Evolutionary conservation across 2,329 filamentous ascomycete species (phyloP), one percentile per base, ranked within the genome.

Genomic region (Cytospora piceae): DNA sequence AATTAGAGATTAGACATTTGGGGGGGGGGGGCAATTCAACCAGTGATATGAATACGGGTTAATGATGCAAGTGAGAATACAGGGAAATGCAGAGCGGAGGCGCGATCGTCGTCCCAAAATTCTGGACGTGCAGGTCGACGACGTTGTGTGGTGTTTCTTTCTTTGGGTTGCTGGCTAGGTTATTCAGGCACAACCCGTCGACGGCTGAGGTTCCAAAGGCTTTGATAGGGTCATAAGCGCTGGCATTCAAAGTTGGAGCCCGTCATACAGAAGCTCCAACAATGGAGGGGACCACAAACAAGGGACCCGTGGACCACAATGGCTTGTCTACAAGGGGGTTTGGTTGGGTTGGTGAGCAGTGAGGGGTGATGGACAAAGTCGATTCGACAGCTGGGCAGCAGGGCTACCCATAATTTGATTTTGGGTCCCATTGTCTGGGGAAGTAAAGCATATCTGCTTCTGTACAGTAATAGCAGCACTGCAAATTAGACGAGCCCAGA

Each of bases 121-220:
- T 34, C 53, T n/a, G n/a, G 37, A 49, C 27, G 15, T 63, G 53
- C 61, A 63, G 61, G 53, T 51, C 39, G 61, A 39, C 31, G 61
- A 39, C 52, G 53, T 63, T 51, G 39, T 51, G 53, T 63, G 61
- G 53, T 63, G 61, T 63, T 63, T 63, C 53, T 63, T 57, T 63
- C 53, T 63, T 63, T 57, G 56, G 51, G 42, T 54, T 32, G 60
- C n/a, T n/a, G n/a, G n/a, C n/a, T 34, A 63, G 22, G 53, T 57
- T 63, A 57, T 57, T 51, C 56, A 20, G 53, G 32, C 53, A 51
- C 46, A 37, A 51, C 39, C 59, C 46, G 53, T 37, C 8, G 17
- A 32, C n/a, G 31, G 6, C 51, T 54, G 60, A n/a, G 34, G 53
- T 42, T 37, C 34, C 34, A 2, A 37, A 37, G 34, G 34, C 3